Evolutionary conservation across 2,329 filamentous ascomycete genomes (phyloP).

Genomic region (Cladosporium colombiae): DNA sequence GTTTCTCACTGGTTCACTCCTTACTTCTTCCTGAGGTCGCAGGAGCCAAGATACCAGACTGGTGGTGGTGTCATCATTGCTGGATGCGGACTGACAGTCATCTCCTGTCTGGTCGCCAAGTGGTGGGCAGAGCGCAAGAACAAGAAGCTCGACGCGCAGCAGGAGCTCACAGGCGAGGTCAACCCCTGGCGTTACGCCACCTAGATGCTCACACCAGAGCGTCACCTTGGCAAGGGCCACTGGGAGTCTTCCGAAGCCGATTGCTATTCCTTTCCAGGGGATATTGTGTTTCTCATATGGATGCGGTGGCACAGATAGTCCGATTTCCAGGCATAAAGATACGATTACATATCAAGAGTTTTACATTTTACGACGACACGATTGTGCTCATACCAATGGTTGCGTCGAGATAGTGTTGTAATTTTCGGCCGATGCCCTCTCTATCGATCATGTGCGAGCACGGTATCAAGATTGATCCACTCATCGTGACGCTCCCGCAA

Average conservation of each 20-base stretch:
- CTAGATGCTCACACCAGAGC: slow-evolving; percentile 7
- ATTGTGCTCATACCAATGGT: not conserved
- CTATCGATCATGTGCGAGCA: not conserved
- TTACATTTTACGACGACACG: not conserved
- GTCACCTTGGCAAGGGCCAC: not conserved
- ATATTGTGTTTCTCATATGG: not conserved
- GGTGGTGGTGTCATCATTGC: slow-evolving; percentile 24
- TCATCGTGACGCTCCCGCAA: not conserved
- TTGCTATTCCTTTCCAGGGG: not conserved
- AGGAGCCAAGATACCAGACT: slow-evolving; percentile 24
- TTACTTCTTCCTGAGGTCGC: slow-evolving; percentile 22
- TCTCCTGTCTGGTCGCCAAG: slow-evolving; percentile 21
- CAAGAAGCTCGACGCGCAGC: slow-evolving; percentile 21
- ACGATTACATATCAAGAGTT: not conserved
- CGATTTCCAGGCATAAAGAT: not conserved
- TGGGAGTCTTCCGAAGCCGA: not conserved
- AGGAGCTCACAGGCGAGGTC: slow-evolving; percentile 20
- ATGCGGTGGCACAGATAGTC: not conserved
- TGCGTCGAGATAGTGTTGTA: not conserved
- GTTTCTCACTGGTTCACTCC: slow-evolving; percentile 24
- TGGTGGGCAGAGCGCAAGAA: slow-evolving; percentile 24
- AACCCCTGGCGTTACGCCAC: slow-evolving; percentile 23
- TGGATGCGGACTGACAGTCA: slow-evolving; percentile 23
- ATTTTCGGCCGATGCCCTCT: not conserved
- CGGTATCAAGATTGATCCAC: not conserved